These are phyloP conservation scores for Dichomitus squalens DNA, from an alignment of 1,284 basidiomycete species.

Conservation along the genomic window DNA sequence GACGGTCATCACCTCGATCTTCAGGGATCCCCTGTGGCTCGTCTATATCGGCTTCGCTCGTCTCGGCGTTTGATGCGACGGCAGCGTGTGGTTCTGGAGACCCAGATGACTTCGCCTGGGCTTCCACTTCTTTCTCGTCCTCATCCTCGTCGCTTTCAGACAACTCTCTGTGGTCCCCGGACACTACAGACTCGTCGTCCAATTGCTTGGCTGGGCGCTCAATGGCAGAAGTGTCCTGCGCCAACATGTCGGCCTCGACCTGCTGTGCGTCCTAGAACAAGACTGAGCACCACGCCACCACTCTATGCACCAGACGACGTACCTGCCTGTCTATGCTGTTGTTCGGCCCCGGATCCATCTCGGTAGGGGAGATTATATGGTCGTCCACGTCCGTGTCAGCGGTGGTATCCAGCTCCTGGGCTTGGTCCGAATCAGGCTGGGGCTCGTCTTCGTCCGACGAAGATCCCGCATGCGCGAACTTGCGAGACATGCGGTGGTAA, in stretches of 20 bases:
- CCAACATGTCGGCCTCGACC: conserved; percentile 7
- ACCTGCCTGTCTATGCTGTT: conserved; percentile 20
- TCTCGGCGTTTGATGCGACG: background rate
- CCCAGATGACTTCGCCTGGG: background rate
- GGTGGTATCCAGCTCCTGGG: background rate
- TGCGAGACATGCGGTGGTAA: conserved; percentile 29
- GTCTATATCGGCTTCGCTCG: background rate
- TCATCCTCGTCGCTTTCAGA: background rate
- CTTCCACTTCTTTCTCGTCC: background rate
- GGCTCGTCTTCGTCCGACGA: conserved; percentile 32
- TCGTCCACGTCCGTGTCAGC: conserved; percentile 7
- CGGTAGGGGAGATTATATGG: conserved; percentile 16
- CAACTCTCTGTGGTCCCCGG: background rate
- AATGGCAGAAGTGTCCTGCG: background rate
- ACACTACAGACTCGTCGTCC: background rate
- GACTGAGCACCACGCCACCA: conserved; percentile 7
- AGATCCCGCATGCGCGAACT: conserved; percentile 17
- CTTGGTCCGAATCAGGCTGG: conserved; percentile 15
- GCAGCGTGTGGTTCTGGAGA: too few relatives aligned
- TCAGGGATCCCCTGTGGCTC: conserved; percentile 3
- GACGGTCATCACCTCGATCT: conserved; percentile 9
- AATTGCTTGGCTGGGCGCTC: background rate
- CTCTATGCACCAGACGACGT: background rate
- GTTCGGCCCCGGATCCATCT: conserved; percentile 25
- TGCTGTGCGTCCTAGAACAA: conserved; percentile 2